Conservation (phyloP, 768 basidiomycete genomes). For the Suillus subaureus region DNA sequence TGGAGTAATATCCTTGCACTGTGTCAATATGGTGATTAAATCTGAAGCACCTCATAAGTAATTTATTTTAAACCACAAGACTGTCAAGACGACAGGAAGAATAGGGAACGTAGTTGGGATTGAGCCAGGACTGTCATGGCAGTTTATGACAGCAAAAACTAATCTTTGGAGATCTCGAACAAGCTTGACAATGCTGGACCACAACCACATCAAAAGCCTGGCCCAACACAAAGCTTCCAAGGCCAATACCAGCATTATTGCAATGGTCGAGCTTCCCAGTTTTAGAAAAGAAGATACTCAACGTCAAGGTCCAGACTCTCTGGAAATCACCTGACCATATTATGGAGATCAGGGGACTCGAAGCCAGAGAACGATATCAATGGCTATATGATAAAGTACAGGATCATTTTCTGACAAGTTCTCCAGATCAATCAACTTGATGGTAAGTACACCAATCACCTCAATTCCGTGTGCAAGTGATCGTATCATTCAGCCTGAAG, state of each 20-base stretch:
- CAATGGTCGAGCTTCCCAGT: conserved; percentile 59
- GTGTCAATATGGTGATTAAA: too few relatives aligned
- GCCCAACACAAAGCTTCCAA: too few relatives aligned
- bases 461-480: background rate
- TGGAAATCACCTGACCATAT: conserved; percentile 49
- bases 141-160: too few relatives aligned
- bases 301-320: conserved; percentile 45
- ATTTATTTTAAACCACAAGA: too few relatives aligned
- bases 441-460: conserved; percentile 25
- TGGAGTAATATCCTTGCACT: too few relatives aligned
- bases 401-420: conserved; percentile 52
- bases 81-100: too few relatives aligned
- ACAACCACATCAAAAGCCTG: too few relatives aligned
- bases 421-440: conserved; percentile 36
- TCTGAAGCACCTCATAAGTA: too few relatives aligned
- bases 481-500: conserved; percentile 22
- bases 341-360: conserved; percentile 55
- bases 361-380: conserved; percentile 29
- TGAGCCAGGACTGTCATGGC: too few relatives aligned
- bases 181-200: too few relatives aligned
- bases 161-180: too few relatives aligned
- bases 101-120: too few relatives aligned
- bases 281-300: conserved; percentile 47
- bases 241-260: conserved; percentile 17
- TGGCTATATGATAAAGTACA: conserved; percentile 37